phyloP scores from a whole-genome alignment of 306 rosid genomes.

The Fragaria nilgerrensis region DNA sequence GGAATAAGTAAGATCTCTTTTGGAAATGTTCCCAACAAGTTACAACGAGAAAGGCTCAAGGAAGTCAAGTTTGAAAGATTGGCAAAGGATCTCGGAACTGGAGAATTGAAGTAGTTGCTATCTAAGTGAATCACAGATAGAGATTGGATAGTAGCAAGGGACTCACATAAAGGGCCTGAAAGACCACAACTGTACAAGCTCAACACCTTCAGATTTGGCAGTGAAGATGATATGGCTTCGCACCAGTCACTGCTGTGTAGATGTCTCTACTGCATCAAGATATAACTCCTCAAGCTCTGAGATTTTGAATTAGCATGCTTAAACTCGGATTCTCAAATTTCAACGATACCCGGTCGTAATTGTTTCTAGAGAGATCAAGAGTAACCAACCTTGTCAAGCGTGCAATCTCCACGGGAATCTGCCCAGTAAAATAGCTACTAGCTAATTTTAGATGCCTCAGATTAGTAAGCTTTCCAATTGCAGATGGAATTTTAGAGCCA shows the following conservation, averaged over 20 bases:
- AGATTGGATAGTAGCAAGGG: background rate
- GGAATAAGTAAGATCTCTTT: conserved; percentile 20
- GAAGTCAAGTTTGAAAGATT: conserved; percentile 21
- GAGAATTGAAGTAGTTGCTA: background rate
- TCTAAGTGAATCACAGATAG: conserved; percentile 8
- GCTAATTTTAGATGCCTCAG: conserved; percentile 3
- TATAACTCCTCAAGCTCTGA: background rate
- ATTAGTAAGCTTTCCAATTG: conserved; percentile 11
- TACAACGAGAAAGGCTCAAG: background rate
- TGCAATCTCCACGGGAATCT: background rate
- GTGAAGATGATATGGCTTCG: background rate
- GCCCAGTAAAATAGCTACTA: background rate
- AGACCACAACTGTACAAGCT: background rate
- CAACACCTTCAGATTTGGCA: background rate
- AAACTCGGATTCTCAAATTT: background rate
- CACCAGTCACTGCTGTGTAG: background rate
- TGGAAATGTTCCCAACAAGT: conserved; percentile 17
- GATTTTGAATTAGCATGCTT: background rate
- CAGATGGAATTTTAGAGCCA: conserved; percentile 18
- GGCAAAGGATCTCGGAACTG: conserved; percentile 11
- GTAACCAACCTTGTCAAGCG: background rate
- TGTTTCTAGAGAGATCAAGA: background rate
- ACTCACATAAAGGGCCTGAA: background rate
- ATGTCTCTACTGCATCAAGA: background rate
- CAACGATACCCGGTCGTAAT: background rate